A percentile compares a stretch with the other conserved stretches of the same genome.
These are phyloP conservation scores for Citrus maxima DNA, from an alignment of 345 rosid species.

Conservation along the genomic window DNA sequence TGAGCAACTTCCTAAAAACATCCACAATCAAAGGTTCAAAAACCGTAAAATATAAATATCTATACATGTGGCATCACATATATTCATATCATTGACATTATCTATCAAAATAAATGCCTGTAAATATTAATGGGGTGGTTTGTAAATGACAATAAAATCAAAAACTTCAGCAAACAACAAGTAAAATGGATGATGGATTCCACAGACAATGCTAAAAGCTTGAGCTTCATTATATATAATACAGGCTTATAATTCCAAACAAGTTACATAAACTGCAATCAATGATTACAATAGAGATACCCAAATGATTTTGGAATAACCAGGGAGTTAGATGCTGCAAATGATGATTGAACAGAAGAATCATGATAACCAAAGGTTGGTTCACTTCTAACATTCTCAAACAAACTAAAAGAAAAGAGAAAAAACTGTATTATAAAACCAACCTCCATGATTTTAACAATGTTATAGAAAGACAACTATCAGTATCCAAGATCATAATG, in stretches of 20 bases:
- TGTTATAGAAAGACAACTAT: not conserved
- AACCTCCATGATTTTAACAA: not conserved
- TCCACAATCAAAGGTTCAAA: not conserved
- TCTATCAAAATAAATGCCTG: not conserved
- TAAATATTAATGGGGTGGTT: not conserved
- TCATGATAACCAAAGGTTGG: not conserved
- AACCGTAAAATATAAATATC: not conserved
- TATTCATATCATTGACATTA: not conserved
- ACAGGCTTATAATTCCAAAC: not conserved
- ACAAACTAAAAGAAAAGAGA: not conserved
- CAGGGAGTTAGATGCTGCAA: not conserved
- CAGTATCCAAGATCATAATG: not conserved
- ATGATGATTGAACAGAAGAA: not conserved
- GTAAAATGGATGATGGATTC: not conserved
- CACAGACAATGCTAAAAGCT: not conserved
- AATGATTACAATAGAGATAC: not conserved
- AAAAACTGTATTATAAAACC: not conserved
- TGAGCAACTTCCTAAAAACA: not conserved
- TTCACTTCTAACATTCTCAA: not conserved
- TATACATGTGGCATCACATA: not conserved
- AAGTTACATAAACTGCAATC: not conserved
- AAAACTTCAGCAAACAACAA: not conserved
- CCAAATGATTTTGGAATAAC: not conserved
- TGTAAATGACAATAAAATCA: not conserved
- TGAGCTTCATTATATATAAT: too few species aligned